phyloP scores from a whole-genome alignment of 805 yeast genomes.

The Zygosaccharomyces bailii region DNA sequence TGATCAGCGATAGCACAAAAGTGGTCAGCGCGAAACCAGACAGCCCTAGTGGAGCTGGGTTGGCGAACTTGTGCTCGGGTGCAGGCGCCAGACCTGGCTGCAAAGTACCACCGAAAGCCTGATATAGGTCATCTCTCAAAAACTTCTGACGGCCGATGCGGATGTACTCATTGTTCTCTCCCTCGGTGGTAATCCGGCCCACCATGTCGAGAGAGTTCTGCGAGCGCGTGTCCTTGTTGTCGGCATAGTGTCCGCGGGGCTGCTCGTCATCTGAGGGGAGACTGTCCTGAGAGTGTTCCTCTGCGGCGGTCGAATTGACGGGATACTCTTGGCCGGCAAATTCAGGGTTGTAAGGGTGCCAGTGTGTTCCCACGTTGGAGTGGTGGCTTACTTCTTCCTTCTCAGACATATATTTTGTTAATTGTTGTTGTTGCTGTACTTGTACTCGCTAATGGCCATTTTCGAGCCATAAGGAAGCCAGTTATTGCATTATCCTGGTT shows the following conservation, averaged over 20 bases:
- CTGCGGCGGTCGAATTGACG: background rate
- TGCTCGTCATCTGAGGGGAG: background rate
- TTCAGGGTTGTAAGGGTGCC: slow-evolving; percentile 2
- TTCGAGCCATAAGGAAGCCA: too few species aligned
- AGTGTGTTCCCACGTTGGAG: slow-evolving; percentile 12
- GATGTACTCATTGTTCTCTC: slow-evolving; percentile 56
- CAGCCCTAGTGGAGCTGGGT: slow-evolving; percentile 63
- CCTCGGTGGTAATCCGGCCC: slow-evolving; percentile 33
- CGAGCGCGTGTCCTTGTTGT: slow-evolving; percentile 2
- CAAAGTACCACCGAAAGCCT: slow-evolving; percentile 77
- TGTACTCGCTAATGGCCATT: background rate
- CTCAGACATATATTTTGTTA: slow-evolving; percentile 9
- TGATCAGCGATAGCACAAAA: slow-evolving; percentile 51
- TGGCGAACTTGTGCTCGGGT: slow-evolving; percentile 54
- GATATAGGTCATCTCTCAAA: slow-evolving; percentile 51
- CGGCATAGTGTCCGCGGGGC: background rate
- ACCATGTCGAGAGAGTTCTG: slow-evolving; percentile 9
- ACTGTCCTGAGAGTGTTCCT: background rate
- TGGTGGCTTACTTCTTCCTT: slow-evolving; percentile 16
- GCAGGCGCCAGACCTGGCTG: slow-evolving; percentile 60
- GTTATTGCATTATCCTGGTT: too few species aligned
- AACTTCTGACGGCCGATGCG: slow-evolving; percentile 68
- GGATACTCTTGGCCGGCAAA: background rate
- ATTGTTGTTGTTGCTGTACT: background rate
- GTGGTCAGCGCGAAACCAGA: slow-evolving; percentile 58